phyloP scores from a whole-genome alignment of 116 monocot genomes.

The Phalaenopsis hybrid region DNA sequence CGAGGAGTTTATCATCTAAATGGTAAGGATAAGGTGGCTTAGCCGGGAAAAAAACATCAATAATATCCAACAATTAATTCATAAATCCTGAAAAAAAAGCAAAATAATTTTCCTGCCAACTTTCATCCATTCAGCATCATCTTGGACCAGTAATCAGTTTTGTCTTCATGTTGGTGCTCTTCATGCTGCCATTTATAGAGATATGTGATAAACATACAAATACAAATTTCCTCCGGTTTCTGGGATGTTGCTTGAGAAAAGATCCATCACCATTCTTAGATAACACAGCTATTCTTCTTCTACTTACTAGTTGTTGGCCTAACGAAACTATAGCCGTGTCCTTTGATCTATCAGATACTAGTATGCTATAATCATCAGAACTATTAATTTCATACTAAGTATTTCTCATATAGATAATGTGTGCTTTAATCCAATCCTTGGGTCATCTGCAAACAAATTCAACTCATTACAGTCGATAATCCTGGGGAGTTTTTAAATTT shows the following conservation, averaged over 20 bases:
- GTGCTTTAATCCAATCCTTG: slow-evolving; percentile 23
- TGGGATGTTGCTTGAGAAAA: slow-evolving; percentile 21
- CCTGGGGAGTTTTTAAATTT: slow-evolving; percentile 65
- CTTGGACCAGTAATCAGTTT: neutral
- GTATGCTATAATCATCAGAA: slow-evolving; percentile 28
- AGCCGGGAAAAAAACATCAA: no score
- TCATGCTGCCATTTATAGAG: slow-evolving; percentile 39
- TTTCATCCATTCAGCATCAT: neutral
- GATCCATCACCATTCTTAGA: slow-evolving; percentile 16
- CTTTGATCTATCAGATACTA: slow-evolving; percentile 7
- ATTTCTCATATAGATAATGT: slow-evolving; percentile 84
- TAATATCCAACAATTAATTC: no score
- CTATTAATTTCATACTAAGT: slow-evolving; percentile 63
- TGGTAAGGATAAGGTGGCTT: no score
- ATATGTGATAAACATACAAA: slow-evolving; percentile 40
- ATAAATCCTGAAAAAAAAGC: no score
- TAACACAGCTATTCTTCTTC: slow-evolving; percentile 24
- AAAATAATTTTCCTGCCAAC: no score
- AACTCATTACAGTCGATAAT: slow-evolving; percentile 37
- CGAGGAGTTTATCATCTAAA: no score
- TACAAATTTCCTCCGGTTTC: slow-evolving; percentile 67
- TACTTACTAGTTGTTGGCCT: slow-evolving; percentile 55
- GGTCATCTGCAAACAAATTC: slow-evolving; percentile 15
- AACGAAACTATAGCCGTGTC: slow-evolving; percentile 37
- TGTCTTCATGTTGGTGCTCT: slow-evolving; percentile 24